Base-by-base conservation (phyloP, 148 eudicot genomes). In the Rhododendron molle region DNA sequence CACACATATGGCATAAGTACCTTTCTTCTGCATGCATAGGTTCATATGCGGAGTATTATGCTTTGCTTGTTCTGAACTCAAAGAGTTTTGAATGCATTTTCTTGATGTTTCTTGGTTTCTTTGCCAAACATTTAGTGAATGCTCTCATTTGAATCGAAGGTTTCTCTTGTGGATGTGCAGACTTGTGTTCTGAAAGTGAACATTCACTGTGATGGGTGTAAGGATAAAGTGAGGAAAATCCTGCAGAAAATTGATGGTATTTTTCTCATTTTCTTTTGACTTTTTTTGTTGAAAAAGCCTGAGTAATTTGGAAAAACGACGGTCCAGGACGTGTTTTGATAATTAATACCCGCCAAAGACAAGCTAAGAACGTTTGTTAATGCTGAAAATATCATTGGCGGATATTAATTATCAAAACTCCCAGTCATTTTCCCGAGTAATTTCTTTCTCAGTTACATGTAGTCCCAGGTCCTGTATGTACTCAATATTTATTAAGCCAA, bases 141-240 rank as follows among this genome's bases (percentile, higher is more conserved):
- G 56, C 73, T 83, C 32, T 4, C 14, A 5, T 65, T 74, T 38
- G 43, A 47, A 72, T 85, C 52, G 76, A 40, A 86, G 85, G n/a
- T 83, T 89, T 85, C 85, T 60, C 5, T 34, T 83, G 85, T 92
- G 83, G 82, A 36, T 88, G 81, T 92, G 92, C 98, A 96, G 99
- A 96, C 99, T 88, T 93, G 96, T 91, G 94, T 94, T 40, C 97
- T 96, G 54, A 96, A 94, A 89, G 99, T 96, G 88, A 93, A 95
- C 89, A 95, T 96, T 85, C 98, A 96, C 91, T 96, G 99, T 91
- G 99, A 96, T 91, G 99, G 99, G 0, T 96, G 99, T 82, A 93
- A 94, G 91, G 92, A 86, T 34, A 95, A 95, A 92, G 99, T 96
- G 83, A 96, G 90, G 93, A 96, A 96, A 91, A 93, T 94, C 91